Base-by-base conservation (phyloP, 352 stramenopile species). In the Globisporangium middletonii region DNA sequence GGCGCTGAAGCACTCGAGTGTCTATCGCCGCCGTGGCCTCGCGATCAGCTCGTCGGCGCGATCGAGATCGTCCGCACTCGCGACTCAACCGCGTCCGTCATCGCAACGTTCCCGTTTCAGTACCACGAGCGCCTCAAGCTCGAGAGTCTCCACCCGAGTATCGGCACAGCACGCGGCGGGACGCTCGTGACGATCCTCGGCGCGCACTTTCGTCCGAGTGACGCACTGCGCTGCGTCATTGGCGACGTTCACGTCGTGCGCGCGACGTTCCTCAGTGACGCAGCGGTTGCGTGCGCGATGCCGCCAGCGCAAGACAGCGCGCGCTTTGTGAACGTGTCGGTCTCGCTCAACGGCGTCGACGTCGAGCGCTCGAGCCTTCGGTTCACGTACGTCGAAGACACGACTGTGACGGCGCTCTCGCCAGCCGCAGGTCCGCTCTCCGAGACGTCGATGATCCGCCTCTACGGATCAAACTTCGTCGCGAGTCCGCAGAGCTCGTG, bases 161-260 rank as follows among this genome's bases (percentile, higher is more conserved):
- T 73, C 33, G 71, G 68, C 4, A 59, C 59, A 3, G 26, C 67
- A 4, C 19, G 50, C 35, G 68, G 71, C 30, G 71, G 66, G 6
- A 80, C 71, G 11, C 12, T 62, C 33, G 52, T 80, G 28, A 71
- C 62, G 27, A 19, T 87, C 19, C 57, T 51, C 4, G 77, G 73
- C 0, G 12, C 30, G 0, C 30, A 71, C 18, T 85, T 87, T 41
- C 63, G 63, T 37, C 57, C 64, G 52, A 55, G 56, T 47, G 56
- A 66, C 7, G 60, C 58, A 8, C 38, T 80, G 2, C 63, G 61
- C n/a, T 80, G 71, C 50, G 66, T 77, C 33, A 13, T 80, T 26
- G 68, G 64, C 43, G 67, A 58, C 12, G 55, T 19, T 3, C 51
- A 42, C 0, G 69, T 73, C 38, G 43, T 68, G 2, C 50, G 18